These are phyloP conservation scores for Tephrocybe sp. DNA, from an alignment of 768 basidiomycete genomes.

Conservation along the genomic window DNA sequence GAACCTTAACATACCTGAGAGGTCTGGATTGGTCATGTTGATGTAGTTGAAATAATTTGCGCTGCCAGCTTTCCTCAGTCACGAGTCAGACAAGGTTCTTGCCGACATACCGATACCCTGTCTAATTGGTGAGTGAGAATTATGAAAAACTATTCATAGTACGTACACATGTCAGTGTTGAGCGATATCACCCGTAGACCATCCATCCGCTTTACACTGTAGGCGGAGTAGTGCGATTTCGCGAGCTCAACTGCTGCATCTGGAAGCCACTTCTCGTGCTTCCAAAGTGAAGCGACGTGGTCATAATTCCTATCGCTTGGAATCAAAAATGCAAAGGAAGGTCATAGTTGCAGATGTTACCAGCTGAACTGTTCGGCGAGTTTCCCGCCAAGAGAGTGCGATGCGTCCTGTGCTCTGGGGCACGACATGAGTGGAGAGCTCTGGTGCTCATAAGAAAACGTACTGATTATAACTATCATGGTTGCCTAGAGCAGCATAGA, in stretches of 20 bases:
- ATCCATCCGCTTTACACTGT: conserved; percentile 65
- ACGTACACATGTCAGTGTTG: conserved; percentile 76
- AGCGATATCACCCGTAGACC: conserved; percentile 72
- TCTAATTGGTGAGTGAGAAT: conserved; percentile 6
- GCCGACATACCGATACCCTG: conserved; percentile 35
- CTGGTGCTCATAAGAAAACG: conserved; percentile 14
- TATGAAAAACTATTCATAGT: neutral
- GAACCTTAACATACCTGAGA: conserved; percentile 76
- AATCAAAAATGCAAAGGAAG: neutral
- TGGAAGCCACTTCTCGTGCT: conserved; percentile 69
- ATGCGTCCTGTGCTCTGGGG: conserved; percentile 58
- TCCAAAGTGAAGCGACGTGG: conserved; percentile 70
- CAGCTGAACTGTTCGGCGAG: conserved; percentile 67
- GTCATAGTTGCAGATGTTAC: conserved; percentile 27
- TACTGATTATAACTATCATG: conserved; percentile 75
- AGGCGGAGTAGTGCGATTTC: conserved; percentile 69
- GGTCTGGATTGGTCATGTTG: conserved; percentile 67
- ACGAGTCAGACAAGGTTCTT: neutral
- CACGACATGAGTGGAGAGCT: neutral
- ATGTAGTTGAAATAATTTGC: conserved; percentile 79
- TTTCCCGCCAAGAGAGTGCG: conserved; percentile 52
- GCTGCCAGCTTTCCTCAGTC: conserved; percentile 24
- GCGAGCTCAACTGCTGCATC: conserved; percentile 55
- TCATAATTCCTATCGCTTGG: conserved; percentile 63
- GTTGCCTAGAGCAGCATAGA: conserved; percentile 76